These are phyloP conservation scores for Peniophora sp. DNA, from an alignment of 1,284 basidiomycete species.

Conservation along the genomic window DNA sequence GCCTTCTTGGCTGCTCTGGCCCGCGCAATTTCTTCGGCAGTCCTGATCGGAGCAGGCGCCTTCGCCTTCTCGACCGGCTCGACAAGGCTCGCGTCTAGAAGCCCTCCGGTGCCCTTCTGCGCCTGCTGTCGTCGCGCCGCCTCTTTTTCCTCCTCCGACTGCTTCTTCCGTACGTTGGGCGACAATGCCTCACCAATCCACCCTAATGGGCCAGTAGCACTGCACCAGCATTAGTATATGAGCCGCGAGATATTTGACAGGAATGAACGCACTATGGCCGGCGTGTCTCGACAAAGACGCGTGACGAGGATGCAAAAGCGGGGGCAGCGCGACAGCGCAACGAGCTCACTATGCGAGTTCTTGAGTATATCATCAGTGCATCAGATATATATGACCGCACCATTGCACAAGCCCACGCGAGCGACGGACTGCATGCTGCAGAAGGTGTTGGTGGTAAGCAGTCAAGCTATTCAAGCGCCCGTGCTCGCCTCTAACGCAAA, in stretches of 20 bases:
- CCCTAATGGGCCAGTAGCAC: conserved; percentile 39
- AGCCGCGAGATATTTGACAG: conserved; percentile 1
- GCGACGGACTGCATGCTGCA: conserved; percentile 25
- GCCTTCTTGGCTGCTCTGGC: conserved; percentile 9
- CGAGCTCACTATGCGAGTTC: not conserved
- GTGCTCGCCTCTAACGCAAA: too few species aligned
- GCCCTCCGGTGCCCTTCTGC: conserved; percentile 42
- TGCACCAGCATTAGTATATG: conserved; percentile 19
- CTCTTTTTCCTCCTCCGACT: conserved; percentile 38
- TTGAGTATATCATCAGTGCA: not conserved
- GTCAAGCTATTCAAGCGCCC: too few species aligned
- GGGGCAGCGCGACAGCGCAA: not conserved
- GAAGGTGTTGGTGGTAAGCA: not conserved
- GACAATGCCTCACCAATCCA: conserved; percentile 58
- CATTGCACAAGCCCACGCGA: conserved; percentile 18
- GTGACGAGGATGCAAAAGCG: conserved; percentile 14
- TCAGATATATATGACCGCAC: conserved; percentile 9
- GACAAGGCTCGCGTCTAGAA: conserved; percentile 41
- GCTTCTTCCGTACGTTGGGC: conserved; percentile 38
- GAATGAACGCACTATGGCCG: conserved; percentile 28
- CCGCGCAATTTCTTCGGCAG: conserved; percentile 17
- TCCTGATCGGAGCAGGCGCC: not conserved
- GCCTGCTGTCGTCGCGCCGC: conserved; percentile 45
- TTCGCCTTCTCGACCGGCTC: conserved; percentile 5
- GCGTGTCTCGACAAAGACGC: conserved; percentile 24